Base-by-base conservation (phyloP, 2,329 filamentous ascomycete genomes). In the Alternaria sp. region DNA sequence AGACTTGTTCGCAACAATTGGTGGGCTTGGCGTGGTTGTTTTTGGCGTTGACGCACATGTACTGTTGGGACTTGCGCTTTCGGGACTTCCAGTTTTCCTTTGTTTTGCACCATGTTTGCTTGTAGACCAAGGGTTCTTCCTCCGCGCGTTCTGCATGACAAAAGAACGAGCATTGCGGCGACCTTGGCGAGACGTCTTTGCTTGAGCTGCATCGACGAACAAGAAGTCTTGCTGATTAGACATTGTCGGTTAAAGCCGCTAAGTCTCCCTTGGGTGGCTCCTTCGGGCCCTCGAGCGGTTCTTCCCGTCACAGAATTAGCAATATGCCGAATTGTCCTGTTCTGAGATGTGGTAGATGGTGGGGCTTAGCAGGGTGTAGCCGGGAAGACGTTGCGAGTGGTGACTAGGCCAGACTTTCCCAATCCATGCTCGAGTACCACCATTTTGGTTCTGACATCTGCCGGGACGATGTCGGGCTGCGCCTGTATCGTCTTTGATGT, bases 121-220 rank as follows among this genome's bases (percentile, higher is more conserved):
- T 38, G 77, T 79, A 3, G 76, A 79, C 77, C 77, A 79, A 56
- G 76, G 76, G 25, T 72, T 69, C 60, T 78, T 75, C 59, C 72
- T 74, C 27, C 77, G 69, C 27, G 76, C 77, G 52, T 74, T 78
- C 66, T 78, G 75, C 77, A 79, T 79, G 20, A 79, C 76, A 66
- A 78, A 79, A 43, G 77, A 78, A 56, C 77, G 76, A 71, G 76
- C 76, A 75, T 77, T 76, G 52, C 76, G 76, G 44, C 76, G 75
- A 44, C 75, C 76, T 70, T 78, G 74, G 63, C 74, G 70, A 12
- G 74, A 78, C 43, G 72, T 74, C 66, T 78, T 78, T 57, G 75
- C 73, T 64, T 78, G 73, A 48, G 74, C 74, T 16, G 75, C 71
- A 62, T 79, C 75, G 56, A 79, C 75, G 56, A 79, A 79, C 59